Conservation (phyloP, 805 yeast genomes). For the Soucietia sequanensis region DNA sequence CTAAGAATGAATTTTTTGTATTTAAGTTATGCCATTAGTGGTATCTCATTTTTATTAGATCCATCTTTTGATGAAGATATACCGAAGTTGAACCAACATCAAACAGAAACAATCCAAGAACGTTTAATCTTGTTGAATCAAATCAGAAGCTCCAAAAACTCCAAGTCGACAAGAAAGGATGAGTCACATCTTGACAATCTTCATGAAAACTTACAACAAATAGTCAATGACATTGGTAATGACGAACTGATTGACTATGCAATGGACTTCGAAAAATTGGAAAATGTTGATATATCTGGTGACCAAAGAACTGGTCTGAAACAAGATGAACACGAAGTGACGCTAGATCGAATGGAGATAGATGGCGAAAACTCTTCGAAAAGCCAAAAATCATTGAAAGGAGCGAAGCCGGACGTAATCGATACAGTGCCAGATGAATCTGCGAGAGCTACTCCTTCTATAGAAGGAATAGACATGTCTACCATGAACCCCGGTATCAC, state of each 20-base stretch:
- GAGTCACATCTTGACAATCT: constrained; percentile 25
- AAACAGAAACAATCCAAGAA: constrained; percentile 30
- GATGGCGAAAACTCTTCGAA: constrained; percentile 3
- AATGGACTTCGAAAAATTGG: constrained; percentile 14
- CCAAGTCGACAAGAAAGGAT: constrained; percentile 15
- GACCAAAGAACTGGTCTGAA: constrained; percentile 3
- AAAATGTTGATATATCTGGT: constrained; percentile 11
- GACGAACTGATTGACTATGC: constrained; percentile 17
- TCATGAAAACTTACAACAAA: constrained; percentile 31
- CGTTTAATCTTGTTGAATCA: constrained; percentile 33
- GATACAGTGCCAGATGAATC: constrained; percentile 24
- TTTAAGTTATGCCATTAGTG: constrained; percentile 62
- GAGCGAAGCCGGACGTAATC: constrained; percentile 12
- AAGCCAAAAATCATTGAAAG: not conserved
- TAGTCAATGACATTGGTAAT: constrained; percentile 29
- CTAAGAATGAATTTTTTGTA: constrained; percentile 55
- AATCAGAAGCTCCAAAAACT: constrained; percentile 24
- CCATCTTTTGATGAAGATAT: constrained; percentile 58
- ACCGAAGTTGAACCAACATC: constrained; percentile 33
- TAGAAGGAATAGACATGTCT: constrained; percentile 44
- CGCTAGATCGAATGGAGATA: constrained; percentile 1
- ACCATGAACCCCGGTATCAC: constrained; percentile 55
- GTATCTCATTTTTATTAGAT: constrained; percentile 70
- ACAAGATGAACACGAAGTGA: constrained; percentile 1
- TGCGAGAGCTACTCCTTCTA: constrained; percentile 44